phyloP scores from a whole-genome alignment of 805 yeast species.

The Yarrowia divulgata region DNA sequence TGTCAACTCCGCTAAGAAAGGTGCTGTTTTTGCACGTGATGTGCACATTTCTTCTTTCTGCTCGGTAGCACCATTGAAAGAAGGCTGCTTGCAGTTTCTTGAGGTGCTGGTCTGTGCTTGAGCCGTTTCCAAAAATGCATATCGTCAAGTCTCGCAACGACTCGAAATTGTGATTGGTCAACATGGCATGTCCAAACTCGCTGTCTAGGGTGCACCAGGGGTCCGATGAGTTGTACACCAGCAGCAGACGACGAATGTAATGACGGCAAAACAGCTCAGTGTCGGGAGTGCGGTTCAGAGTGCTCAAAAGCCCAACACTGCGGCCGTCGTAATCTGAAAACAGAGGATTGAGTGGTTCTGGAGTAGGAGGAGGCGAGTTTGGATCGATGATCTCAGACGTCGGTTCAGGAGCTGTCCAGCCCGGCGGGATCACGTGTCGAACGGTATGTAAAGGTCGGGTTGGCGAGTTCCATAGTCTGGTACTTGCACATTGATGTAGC shows the following conservation, averaged over 20 bases:
- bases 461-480: slow-evolving; percentile 12
- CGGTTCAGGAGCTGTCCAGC: neutral
- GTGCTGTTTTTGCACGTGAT: slow-evolving; percentile 22
- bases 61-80: neutral
- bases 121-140: slow-evolving; percentile 11
- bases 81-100: neutral
- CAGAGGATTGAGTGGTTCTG: slow-evolving; percentile 7
- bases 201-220: slow-evolving; percentile 13
- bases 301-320: neutral
- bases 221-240: slow-evolving; percentile 21
- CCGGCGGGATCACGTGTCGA: neutral
- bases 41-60: neutral
- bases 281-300: neutral
- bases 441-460: slow-evolving; percentile 1
- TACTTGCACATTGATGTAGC: slow-evolving; percentile 12
- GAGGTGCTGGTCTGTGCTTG: neutral
- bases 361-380: slow-evolving; percentile 18
- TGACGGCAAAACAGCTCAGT: neutral
- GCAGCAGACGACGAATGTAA: neutral
- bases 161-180: neutral
- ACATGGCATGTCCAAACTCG: slow-evolving; percentile 1
- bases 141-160: neutral
- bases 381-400: neutral
- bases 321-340: slow-evolving; percentile 18
- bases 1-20: neutral